Evolutionary conservation across 495 filamentous ascomycete genomes (phyloP).

Genomic region (Lichenothelia convexa): DNA sequence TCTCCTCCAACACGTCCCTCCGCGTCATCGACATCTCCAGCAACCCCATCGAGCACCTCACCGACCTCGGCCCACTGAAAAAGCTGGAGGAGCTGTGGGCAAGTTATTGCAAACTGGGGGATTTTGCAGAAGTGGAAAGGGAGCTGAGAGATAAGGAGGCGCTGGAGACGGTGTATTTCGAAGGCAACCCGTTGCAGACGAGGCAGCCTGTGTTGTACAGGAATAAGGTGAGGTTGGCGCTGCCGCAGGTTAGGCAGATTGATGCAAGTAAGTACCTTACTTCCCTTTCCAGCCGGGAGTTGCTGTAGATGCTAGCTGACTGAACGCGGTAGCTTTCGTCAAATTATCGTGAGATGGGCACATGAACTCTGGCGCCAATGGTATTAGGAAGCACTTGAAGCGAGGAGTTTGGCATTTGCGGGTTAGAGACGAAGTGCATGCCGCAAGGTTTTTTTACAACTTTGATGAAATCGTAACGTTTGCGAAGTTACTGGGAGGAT

Average conservation of each 20-base stretch:
- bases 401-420: too few species aligned
- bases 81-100: slow-evolving; percentile 87
- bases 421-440: too few species aligned
- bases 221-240: slow-evolving; percentile 74
- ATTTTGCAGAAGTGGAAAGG: slow-evolving; percentile 68
- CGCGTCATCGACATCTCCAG: slow-evolving; percentile 76
- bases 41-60: slow-evolving; percentile 62
- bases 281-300: too few species aligned
- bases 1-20: slow-evolving; percentile 49
- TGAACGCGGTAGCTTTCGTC: too few species aligned
- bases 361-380: too few species aligned
- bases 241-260: slow-evolving; percentile 81
- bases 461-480: too few species aligned
- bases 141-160: slow-evolving; percentile 60
- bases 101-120: slow-evolving; percentile 63
- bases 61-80: slow-evolving; percentile 46
- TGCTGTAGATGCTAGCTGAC: too few species aligned
- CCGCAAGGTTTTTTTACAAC: too few species aligned
- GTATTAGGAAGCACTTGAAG: too few species aligned
- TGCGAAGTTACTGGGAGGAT: too few species aligned
- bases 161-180: slow-evolving; percentile 88
- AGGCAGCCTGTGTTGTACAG: slow-evolving; percentile 60
- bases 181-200: slow-evolving; percentile 81
- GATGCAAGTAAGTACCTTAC: slow-evolving; percentile 69
- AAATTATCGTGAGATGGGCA: too few species aligned